Evolutionary conservation across 805 yeast species (phyloP), one percentile per base, ranked within the genome.

Genomic region (Pichia sporocuriosa): DNA sequence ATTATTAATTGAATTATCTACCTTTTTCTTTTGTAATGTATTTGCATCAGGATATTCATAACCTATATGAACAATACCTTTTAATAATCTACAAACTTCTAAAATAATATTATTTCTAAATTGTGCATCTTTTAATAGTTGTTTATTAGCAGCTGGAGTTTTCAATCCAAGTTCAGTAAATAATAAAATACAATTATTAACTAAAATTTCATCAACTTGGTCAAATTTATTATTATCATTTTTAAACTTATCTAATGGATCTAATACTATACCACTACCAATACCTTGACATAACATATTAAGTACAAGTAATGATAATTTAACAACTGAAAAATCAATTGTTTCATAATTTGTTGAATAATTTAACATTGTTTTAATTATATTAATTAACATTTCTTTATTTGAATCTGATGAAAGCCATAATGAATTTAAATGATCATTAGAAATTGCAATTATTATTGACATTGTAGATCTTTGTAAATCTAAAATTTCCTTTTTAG

Each of bases 81-180:
- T 82, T 57, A 89, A 73, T 19, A 87, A 64, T 33, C 76, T 67
- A 1, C 93, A 77, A 12, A 85, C 67, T 55, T 90, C 98, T 32
- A 59, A 46, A 49, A 78, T 75, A 2, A 87, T 80, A 29, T 84
- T 70, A 45, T 80, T 70, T 54, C 90, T 72, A 50, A 74, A 76
- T 57, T 85, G 89, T 4, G 95, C 95, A 59, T 88, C 96, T 49
- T 77, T 76, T 37, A 79, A 65, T 54, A 81, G 76, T 4, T 20
- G 24, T 31, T 47, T 49, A 21, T 49, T 45, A 10, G 41, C 37
- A 28, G 70, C 72, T 25, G 73, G 72, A 27, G 79, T 73, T 51
- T 82, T 79, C 58, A 85, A 80, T n/a, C 95, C 86, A 36, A 87
- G 66, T 58, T 86, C 89, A 66, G 87, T 84, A 27, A 81, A 70